phyloP scores from a whole-genome alignment of 2,329 filamentous ascomycete genomes.

The Epicoccum sorghinum region DNA sequence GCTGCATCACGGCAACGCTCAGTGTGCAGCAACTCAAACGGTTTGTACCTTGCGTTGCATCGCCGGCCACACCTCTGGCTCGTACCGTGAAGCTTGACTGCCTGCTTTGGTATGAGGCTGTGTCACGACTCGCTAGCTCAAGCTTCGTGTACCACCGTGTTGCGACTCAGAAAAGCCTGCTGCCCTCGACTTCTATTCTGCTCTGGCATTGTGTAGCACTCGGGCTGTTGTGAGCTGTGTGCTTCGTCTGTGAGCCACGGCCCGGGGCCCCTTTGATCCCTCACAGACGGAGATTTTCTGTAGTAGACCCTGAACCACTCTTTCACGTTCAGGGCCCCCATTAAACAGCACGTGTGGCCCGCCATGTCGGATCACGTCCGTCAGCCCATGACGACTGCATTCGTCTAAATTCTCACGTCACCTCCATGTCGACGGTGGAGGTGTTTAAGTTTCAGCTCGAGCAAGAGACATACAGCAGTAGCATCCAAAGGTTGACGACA shows the following conservation, averaged over 20 bases:
- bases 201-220: too few species aligned
- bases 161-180: background rate
- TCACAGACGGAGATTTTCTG: too few species aligned
- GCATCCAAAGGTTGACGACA: background rate
- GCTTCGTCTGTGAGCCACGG: too few species aligned
- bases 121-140: constrained; percentile 2
- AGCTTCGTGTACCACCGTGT: background rate
- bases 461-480: background rate
- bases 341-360: constrained; percentile 3
- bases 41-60: background rate
- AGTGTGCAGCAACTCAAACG: background rate
- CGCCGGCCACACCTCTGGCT: background rate
- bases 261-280: too few species aligned
- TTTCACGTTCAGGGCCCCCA: background rate
- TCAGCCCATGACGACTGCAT: background rate
- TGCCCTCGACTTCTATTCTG: background rate
- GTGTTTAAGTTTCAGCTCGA: background rate
- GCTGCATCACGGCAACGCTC: background rate
- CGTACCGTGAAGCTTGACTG: background rate
- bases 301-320: background rate
- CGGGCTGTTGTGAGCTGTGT: too few species aligned
- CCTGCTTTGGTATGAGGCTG: background rate
- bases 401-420: background rate
- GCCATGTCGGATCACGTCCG: background rate
- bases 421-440: background rate